A percentile compares a stretch with the other conserved stretches of the same genome.
Conservation (phyloP, 108 stramenopile species). For the Nitzschia putrida region DNA sequence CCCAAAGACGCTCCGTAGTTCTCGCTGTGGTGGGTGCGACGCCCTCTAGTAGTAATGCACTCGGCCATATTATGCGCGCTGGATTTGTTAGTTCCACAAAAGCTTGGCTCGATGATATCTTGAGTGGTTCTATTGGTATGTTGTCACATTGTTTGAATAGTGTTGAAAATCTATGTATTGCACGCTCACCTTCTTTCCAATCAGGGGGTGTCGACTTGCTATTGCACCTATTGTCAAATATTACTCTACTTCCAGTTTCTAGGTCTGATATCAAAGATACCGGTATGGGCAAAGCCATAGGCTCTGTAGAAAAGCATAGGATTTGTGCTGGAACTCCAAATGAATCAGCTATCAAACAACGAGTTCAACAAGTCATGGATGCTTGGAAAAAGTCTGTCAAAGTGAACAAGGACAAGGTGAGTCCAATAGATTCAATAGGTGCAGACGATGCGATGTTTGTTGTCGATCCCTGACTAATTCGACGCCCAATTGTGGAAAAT, state of each 20-base stretch:
- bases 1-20: constrained; percentile 60
- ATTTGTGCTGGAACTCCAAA: constrained; percentile 72
- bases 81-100: constrained; percentile 69
- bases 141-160: too few relatives aligned
- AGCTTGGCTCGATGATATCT: constrained; percentile 78
- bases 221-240: constrained; percentile 70
- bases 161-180: too few relatives aligned
- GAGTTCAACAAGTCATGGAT: constrained; percentile 64
- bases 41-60: constrained; percentile 42
- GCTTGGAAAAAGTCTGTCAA: constrained; percentile 83
- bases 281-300: constrained; percentile 78
- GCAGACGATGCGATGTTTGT: too few relatives aligned
- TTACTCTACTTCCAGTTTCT: constrained; percentile 77
- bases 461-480: too few relatives aligned
- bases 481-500: background rate
- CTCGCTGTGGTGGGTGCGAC: constrained; percentile 61
- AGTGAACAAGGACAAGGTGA: constrained; percentile 45
- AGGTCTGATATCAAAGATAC: constrained; percentile 75
- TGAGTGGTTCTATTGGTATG: constrained; percentile 65
- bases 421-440: background rate
- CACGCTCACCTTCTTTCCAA: background rate
- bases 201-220: constrained; percentile 80
- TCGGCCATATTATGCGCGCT: constrained; percentile 53
- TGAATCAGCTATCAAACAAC: constrained; percentile 67
- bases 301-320: constrained; percentile 72